Conservation (phyloP, 345 rosid genomes). For the Euphorbia lathyris region DNA sequence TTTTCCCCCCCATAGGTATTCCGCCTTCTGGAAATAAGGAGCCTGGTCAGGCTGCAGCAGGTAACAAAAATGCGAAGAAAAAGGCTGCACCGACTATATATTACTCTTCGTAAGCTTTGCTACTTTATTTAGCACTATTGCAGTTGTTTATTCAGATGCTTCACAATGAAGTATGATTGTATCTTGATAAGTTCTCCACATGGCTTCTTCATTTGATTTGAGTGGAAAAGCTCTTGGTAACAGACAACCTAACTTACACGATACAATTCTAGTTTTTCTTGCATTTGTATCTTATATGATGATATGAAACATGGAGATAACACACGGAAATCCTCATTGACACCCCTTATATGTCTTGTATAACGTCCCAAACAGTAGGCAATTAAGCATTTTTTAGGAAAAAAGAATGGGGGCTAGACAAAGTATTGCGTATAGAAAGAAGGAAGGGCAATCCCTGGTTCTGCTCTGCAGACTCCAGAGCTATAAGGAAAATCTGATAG, state of each 20-base stretch:
- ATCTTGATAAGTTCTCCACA: neutral
- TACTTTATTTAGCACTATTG: neutral
- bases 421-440: too few relatives aligned
- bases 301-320: too few relatives aligned
- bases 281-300: too few relatives aligned
- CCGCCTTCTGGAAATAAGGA: conserved; percentile 32
- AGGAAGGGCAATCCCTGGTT: too few relatives aligned
- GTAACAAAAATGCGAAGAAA: conserved; percentile 48
- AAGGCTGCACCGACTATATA: conserved; percentile 55
- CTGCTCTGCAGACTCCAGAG: too few relatives aligned
- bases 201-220: neutral
- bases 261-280: too few relatives aligned
- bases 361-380: neutral
- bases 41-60: conserved; percentile 34
- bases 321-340: neutral
- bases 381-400: too few relatives aligned
- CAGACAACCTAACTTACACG: too few relatives aligned
- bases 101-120: conserved; percentile 70
- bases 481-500: too few relatives aligned
- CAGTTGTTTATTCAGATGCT: neutral
- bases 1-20: conserved; percentile 30
- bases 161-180: too few relatives aligned
- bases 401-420: too few relatives aligned
- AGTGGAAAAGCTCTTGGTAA: neutral
- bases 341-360: neutral